These are phyloP conservation scores for Thermochaetoides thermophila DNA, from an alignment of 495 filamentous ascomycete species.

Conservation along the genomic window DNA sequence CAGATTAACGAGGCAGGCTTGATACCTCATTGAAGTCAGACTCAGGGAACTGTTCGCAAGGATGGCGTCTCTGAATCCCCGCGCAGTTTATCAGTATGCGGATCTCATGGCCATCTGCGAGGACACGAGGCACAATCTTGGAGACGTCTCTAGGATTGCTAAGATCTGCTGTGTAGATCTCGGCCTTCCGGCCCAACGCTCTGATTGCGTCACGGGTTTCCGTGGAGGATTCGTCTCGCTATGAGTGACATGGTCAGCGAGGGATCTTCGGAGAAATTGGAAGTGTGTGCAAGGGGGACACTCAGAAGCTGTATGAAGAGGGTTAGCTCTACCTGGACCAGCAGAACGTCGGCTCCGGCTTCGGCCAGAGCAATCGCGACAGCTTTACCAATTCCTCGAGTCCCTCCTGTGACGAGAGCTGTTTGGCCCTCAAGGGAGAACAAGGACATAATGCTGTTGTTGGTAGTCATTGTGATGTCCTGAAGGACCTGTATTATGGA, in stretches of 20 bases:
- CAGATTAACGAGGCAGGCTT: not conserved
- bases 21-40: slow-evolving; percentile 67
- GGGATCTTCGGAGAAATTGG: too few relatives aligned
- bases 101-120: slow-evolving; percentile 43
- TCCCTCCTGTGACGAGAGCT: slow-evolving; percentile 76
- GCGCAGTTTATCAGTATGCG: slow-evolving; percentile 74
- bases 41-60: slow-evolving; percentile 63
- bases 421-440: slow-evolving; percentile 53
- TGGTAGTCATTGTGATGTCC: slow-evolving; percentile 8
- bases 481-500: too few relatives aligned
- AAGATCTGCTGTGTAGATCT: slow-evolving; percentile 64
- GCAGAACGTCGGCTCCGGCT: slow-evolving; percentile 67
- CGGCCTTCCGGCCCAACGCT: slow-evolving; percentile 48
- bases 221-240: slow-evolving; percentile 54
- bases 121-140: slow-evolving; percentile 43
- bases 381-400: slow-evolving; percentile 72
- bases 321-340: slow-evolving; percentile 51
- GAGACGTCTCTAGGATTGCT: slow-evolving; percentile 43
- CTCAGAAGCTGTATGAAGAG: too few relatives aligned
- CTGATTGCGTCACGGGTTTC: slow-evolving; percentile 47
- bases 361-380: slow-evolving; percentile 73
- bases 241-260: too few relatives aligned
- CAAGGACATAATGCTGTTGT: slow-evolving; percentile 10
- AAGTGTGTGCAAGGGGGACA: too few relatives aligned
- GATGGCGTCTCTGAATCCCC: slow-evolving; percentile 70